A percentile compares a stretch with the other conserved stretches of the same genome.
Evolutionary conservation across 2,329 filamentous ascomycete species (phyloP).

Genomic region (Verticillium isaacii): DNA sequence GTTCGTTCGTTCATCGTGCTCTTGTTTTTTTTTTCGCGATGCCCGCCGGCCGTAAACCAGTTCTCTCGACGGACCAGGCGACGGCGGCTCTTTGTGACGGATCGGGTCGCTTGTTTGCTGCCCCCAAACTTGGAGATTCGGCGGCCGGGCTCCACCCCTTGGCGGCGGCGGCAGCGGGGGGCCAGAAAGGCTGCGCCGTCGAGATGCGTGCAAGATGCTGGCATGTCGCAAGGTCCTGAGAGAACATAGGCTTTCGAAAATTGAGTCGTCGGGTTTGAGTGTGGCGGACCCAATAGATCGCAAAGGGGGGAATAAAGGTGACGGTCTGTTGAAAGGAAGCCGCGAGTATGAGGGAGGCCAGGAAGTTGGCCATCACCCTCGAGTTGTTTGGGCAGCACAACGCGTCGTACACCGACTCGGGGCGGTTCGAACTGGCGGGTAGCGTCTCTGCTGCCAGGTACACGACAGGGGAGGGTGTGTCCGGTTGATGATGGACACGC

Average conservation of each 20-base stretch:
- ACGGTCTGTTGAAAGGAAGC: not conserved
- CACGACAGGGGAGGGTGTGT: not conserved
- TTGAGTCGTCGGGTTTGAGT: not conserved
- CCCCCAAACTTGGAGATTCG: conserved; percentile 9
- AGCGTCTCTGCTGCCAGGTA: not conserved
- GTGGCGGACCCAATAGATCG: not conserved
- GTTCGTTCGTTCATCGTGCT: not conserved
- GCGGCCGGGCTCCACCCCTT: not conserved
- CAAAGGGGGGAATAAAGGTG: not conserved
- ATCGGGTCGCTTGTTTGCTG: conserved; percentile 15
- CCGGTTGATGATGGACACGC: not conserved
- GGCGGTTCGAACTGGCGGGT: not conserved
- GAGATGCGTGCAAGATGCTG: not conserved
- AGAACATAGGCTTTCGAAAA: not conserved
- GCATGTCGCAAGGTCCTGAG: not conserved
- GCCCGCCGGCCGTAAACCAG: not conserved
- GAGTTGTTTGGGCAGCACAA: not conserved
- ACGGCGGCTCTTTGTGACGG: conserved; percentile 9
- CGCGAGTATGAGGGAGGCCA: not conserved
- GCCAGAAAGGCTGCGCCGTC: not conserved
- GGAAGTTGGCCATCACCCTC: not conserved
- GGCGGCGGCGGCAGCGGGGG: not conserved
- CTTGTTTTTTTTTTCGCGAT: not conserved
- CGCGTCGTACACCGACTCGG: not conserved
- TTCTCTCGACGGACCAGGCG: not conserved